These are phyloP conservation scores for Pythium brassicae DNA, from an alignment of 352 stramenopile genomes.

Conservation along the genomic window DNA sequence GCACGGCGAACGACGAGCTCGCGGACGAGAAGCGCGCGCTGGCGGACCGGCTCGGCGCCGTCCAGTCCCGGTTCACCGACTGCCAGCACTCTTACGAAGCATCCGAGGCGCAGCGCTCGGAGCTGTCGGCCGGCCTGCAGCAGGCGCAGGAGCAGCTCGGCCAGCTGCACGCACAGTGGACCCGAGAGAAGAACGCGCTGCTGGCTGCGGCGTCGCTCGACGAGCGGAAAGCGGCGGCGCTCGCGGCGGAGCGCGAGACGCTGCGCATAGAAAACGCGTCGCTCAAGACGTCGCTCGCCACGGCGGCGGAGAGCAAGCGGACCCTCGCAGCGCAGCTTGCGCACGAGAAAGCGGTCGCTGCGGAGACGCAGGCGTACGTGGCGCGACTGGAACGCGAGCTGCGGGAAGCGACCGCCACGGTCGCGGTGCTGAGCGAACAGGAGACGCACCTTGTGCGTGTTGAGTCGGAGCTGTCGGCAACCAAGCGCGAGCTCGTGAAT, in stretches of 20 bases:
- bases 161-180: slow-evolving; percentile 50
- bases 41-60: slow-evolving; percentile 16
- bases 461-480: slow-evolving; percentile 28
- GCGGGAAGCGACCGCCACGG: slow-evolving; percentile 17
- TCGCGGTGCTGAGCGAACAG: slow-evolving; percentile 28
- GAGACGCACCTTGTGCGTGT: slow-evolving; percentile 30
- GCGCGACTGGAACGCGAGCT: slow-evolving; percentile 32
- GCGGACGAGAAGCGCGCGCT: slow-evolving; percentile 3
- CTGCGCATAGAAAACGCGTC: slow-evolving; percentile 36
- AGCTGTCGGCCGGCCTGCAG: slow-evolving; percentile 39
- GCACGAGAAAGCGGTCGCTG: slow-evolving; percentile 14
- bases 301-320: slow-evolving; percentile 30
- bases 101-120: slow-evolving; percentile 33
- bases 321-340: slow-evolving; percentile 23
- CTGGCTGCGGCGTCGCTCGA: slow-evolving; percentile 25
- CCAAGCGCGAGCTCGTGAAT: slow-evolving; percentile 29
- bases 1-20: slow-evolving; percentile 1
- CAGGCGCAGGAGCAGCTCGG: slow-evolving; percentile 49
- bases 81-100: slow-evolving; percentile 38
- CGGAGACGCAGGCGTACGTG: slow-evolving; percentile 27
- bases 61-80: slow-evolving; percentile 39
- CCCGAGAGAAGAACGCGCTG: slow-evolving; percentile 54
- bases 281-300: slow-evolving; percentile 25
- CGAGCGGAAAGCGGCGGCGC: slow-evolving; percentile 22
- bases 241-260: slow-evolving; percentile 33